Evolutionary conservation across 441 rosid species (phyloP), one percentile per base, ranked within the genome.

Genomic region (Adansonia rubrostipa): DNA sequence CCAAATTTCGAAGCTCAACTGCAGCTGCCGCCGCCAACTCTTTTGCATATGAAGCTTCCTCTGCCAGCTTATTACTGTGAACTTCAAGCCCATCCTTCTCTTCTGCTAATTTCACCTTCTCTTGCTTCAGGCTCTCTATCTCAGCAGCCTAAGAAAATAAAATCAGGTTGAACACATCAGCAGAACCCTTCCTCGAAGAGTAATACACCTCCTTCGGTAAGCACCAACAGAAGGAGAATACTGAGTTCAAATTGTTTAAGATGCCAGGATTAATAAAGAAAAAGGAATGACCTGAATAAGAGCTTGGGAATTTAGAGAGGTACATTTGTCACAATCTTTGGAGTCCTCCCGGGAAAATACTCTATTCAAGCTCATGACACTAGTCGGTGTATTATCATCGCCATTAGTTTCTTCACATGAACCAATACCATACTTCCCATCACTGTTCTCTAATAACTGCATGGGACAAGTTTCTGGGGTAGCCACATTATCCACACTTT

Each of bases 1-100:
- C 98, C 85, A 96, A 85, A 86, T 91, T 92, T 67, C 75, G 90
- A 61, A 96, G 97, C 82, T 96, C 99, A 81, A 91, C 89, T 64
- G 97, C 97, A 2, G 99, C 99, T 13, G 99, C 97, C 0, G 97
- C 86, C 2, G 98, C 99, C 82, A 93, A 85, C 85, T 92, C 98
- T 83, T 92, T 96, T 75, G 99, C 98, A 82, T 91, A 92, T 54
- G 94, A 85, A 76, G 97, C 95, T 90, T 93, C 97, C 85, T 96
- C 97, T 17, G 89, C 87, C 74, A 93, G 80, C 82, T 92, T 92
- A 78, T 83, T 86, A 78, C 88, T 74, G 47, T 88, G 89, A 83
- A 89, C 87, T 71, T 86, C 91, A 79, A 92, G 89, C 76, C 91
- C 96, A 44, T 89, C 92, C 86, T 91, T 93, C 82, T 91, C 93